These are phyloP conservation scores for Zopfia rhizophila DNA, from an alignment of 2,329 filamentous ascomycete species.

Conservation along the genomic window DNA sequence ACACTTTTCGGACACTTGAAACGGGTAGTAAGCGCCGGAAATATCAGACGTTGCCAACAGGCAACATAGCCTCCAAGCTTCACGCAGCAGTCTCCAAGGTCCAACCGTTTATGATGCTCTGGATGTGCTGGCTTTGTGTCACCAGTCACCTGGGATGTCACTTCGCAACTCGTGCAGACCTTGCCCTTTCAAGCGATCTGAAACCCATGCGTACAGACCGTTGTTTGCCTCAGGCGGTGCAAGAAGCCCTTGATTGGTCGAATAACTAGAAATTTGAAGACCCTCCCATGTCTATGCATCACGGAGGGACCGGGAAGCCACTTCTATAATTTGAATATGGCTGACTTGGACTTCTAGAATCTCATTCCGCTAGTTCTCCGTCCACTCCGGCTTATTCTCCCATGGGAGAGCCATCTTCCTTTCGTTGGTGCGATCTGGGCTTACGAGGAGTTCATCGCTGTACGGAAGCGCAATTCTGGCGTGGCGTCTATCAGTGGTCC, in stretches of 20 bases:
- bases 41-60: conserved; percentile 27
- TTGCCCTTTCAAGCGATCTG: no score
- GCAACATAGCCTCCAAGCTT: conserved; percentile 44
- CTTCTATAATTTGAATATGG: no score
- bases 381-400: conserved; percentile 75
- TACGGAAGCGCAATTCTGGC: conserved; percentile 30
- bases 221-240: no score
- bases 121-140: conserved; percentile 1
- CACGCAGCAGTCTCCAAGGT: conserved; percentile 17
- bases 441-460: conserved; percentile 66
- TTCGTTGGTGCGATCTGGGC: conserved; percentile 74
- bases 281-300: no score
- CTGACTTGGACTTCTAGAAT: conserved; percentile 63
- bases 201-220: no score
- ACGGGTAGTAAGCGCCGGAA: conserved; percentile 47
- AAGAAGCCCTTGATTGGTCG: no score
- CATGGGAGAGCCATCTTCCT: conserved; percentile 71
- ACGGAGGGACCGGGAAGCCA: no score
- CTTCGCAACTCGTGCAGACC: conserved; percentile 2
- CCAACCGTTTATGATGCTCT: conserved; percentile 28
- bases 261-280: no score
- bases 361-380: conserved; percentile 78
- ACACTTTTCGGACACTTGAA: conserved; percentile 36
- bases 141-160: conserved; percentile 10
- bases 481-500: conserved; percentile 45